These are phyloP conservation scores for Stagonosporopsis chrysanthemi DNA, from an alignment of 2,329 filamentous ascomycete genomes.

Conservation along the genomic window DNA sequence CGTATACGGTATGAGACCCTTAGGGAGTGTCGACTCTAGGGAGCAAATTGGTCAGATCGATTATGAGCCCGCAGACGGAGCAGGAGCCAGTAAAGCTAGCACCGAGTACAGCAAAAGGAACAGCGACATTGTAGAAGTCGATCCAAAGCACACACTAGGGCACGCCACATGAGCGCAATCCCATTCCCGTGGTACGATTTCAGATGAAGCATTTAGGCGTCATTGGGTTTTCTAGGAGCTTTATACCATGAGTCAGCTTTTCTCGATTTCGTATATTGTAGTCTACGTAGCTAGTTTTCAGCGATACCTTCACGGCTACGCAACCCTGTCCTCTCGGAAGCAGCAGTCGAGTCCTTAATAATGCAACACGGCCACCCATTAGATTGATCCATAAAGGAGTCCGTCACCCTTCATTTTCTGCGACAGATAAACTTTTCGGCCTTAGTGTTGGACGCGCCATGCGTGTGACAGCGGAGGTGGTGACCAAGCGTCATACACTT, in stretches of 20 bases:
- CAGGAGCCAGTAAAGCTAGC: slow-evolving; percentile 23
- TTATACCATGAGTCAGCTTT: slow-evolving; percentile 3
- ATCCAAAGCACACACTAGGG: slow-evolving; percentile 25
- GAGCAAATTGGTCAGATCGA: slow-evolving; percentile 18
- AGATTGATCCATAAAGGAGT: too few species aligned
- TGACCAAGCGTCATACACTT: too few species aligned
- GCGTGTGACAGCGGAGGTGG: too few species aligned
- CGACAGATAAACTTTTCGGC: too few species aligned
- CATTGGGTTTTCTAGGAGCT: neutral
- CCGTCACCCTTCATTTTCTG: too few species aligned
- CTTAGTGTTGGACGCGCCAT: too few species aligned
- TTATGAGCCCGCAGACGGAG: slow-evolving; percentile 2
- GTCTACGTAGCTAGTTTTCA: neutral
- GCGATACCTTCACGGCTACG: neutral
- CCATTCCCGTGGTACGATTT: neutral
- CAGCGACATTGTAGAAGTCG: slow-evolving; percentile 15
- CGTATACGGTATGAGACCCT: slow-evolving; percentile 27
- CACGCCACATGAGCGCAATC: slow-evolving; percentile 1
- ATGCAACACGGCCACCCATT: too few species aligned
- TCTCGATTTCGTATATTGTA: neutral
- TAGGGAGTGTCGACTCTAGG: slow-evolving; percentile 26
- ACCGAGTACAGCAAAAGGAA: slow-evolving; percentile 25
- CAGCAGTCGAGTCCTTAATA: too few species aligned
- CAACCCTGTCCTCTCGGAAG: too few species aligned
- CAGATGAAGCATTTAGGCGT: neutral